Evolutionary conservation across 202 grass and related monocot genomes (phyloP), one percentile per base, ranked within the genome.

Genomic region (Digitaria exilis): DNA sequence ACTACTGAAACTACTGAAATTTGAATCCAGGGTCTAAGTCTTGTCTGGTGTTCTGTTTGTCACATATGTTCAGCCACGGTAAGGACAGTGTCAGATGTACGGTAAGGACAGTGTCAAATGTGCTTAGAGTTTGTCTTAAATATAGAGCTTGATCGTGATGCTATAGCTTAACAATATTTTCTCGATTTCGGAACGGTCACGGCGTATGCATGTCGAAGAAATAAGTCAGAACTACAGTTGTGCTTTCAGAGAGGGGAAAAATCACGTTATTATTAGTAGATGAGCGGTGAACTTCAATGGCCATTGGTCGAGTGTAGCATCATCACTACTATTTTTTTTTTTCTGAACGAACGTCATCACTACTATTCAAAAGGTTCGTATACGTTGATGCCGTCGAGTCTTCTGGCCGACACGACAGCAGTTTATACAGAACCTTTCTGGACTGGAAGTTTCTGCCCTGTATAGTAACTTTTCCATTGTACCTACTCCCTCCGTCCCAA

Each of bases 21-120:
- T 44, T 60, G 73, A 25, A 28, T 29, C 22, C 37, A 77, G 16
- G 22, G 74, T 61, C 73, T n/a, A 76, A 44, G 34, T 60, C 73
- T 43, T 60, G 13, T n/a, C 55, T n/a, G 10, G 55, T 24, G 22
- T 57, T 3, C 25, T 51, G 37, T 39, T 39, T 7, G 7, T 39
- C 9, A 39, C 37, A 39, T 39, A 39, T 39, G 37, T 39, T 39
- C 37, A 39, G 37, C 37, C n/a, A n/a, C n/a, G n/a, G n/a, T n/a
- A n/a, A n/a, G n/a, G n/a, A n/a, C n/a, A n/a, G n/a, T n/a, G n/a
- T n/a, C n/a, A n/a, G n/a, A n/a, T n/a, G n/a, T 0, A 39, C 37
- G 37, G 37, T 39, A 39, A 0, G 37, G 37, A 46, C 12, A 3
- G 44, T 46, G 44, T 3, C 2, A 14, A 3, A 46, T 46, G 15